phyloP scores from a whole-genome alignment of 192 early-diverging fungal species.

The Rhizophagus prolifer region DNA sequence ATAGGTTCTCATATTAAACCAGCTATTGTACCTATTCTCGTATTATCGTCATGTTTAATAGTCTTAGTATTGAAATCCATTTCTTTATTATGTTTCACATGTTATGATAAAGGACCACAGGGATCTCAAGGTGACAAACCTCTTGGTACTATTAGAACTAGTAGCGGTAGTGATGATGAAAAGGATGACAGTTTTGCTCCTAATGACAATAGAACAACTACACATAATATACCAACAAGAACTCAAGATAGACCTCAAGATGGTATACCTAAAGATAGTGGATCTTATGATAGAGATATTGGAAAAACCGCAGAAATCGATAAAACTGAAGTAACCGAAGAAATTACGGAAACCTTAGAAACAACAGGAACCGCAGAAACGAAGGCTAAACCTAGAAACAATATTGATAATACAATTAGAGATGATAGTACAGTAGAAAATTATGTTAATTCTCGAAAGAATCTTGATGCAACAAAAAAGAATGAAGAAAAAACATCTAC shows the following conservation, averaged over 20 bases:
- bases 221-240: neutral
- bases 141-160: neutral
- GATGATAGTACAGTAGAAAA: neutral
- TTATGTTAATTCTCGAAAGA: neutral
- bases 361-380: too few relatives aligned
- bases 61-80: neutral
- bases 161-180: neutral
- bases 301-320: too few relatives aligned
- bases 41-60: neutral
- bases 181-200: neutral
- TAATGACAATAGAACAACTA: neutral
- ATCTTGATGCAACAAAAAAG: too few relatives aligned
- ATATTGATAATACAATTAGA: neutral
- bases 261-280: neutral
- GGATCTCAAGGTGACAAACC: neutral
- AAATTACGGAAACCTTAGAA: too few relatives aligned
- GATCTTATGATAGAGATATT: neutral
- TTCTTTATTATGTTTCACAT: neutral
- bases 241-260: neutral
- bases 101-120: neutral
- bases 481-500: too few relatives aligned
- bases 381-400: too few relatives aligned
- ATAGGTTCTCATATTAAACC: neutral
- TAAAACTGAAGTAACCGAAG: too few relatives aligned
- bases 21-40: neutral